Base-by-base conservation (phyloP, 2,329 filamentous ascomycete genomes). In the Nothopassalora personata region DNA sequence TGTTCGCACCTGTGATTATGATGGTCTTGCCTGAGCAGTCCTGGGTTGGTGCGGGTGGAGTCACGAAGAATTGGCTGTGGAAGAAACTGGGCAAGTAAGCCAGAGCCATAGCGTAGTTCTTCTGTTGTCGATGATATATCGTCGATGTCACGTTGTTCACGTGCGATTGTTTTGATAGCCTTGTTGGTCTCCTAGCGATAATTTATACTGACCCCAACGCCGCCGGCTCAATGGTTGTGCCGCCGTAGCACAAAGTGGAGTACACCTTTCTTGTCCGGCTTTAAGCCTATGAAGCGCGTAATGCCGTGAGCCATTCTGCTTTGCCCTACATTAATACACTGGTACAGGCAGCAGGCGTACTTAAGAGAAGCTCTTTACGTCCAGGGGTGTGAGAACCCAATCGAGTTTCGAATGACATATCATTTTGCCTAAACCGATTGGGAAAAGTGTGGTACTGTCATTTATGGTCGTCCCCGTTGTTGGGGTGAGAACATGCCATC, bases 1-100 rank as follows among this genome's bases (percentile, higher is more conserved):
- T 68, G 56, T 81, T 81, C 2, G 76, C 73, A 46, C 80, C 79
- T 0, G 80, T 82, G 5, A 82, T 74, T 31, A 82, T 75, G 56
- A 79, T 68, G 5, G 69, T 76, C 19, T 62, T 65, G 46, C 66
- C 64, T 3, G 55, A 53, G 53, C 64, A 69, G 57, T 66, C 63
- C 19, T 56, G 55, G 1, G 60, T 61, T 61, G 39, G 76, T 67
- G 6, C 70, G 57, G 57, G 71, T 58, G 75, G 76, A 5, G 67
- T 73, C 49, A 75, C 60, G 57, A 76, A 70, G 60, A 76, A 69
- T 61, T 79, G 77, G 28, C 67, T 69, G 61, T 75, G 72, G 55
- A 80, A 59, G 64, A 79, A 76, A 27, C 51, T 60, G 1, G 66
- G 64, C 7, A 69, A 43, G 34, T 56, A 39, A 9, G 31, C 43